Conservation (phyloP, 2,329 filamentous ascomycete genomes). For the Thermothelomyces thermophilus region DNA sequence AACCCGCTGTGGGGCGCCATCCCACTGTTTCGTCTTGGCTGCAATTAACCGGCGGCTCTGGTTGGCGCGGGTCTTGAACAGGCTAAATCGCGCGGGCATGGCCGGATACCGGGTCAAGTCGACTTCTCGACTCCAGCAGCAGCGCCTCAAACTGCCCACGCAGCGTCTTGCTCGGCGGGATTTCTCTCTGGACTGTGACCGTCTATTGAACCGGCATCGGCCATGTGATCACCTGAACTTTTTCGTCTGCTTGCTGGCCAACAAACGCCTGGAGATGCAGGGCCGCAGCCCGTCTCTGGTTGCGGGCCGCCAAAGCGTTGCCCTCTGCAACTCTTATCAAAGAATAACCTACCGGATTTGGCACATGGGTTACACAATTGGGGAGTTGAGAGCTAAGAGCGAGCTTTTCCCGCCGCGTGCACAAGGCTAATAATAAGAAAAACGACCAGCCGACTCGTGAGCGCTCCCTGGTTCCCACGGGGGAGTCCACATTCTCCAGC, state of each 20-base stretch:
- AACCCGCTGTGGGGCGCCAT: constrained; percentile 12
- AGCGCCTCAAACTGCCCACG: constrained; percentile 3
- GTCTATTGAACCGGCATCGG: constrained; percentile 12
- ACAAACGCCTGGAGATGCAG: not conserved
- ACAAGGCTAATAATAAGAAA: constrained; percentile 12
- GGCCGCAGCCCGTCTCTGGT: not conserved
- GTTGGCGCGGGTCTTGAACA: constrained; percentile 20
- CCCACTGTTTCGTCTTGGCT: not conserved
- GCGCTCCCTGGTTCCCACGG: constrained; percentile 3
- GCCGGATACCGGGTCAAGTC: constrained; percentile 26
- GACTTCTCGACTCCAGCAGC: constrained; percentile 9
- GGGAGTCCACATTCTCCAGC: constrained; percentile 21
- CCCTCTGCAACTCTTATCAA: not conserved
- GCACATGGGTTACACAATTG: not conserved
- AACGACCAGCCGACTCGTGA: constrained; percentile 12
- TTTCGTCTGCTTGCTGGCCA: constrained; percentile 4
- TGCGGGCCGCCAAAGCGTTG: not conserved
- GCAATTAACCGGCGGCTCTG: constrained; percentile 23
- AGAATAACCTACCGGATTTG: not conserved
- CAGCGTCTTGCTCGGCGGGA: constrained; percentile 10
- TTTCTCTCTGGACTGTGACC: not conserved
- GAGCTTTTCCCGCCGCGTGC: constrained; percentile 5
- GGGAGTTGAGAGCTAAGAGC: constrained; percentile 10
- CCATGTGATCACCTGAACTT: constrained; percentile 16
- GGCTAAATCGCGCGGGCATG: constrained; percentile 23